Evolutionary conservation across 106 monocot species (phyloP).

Genomic region (Apostasia shenzhenica): DNA sequence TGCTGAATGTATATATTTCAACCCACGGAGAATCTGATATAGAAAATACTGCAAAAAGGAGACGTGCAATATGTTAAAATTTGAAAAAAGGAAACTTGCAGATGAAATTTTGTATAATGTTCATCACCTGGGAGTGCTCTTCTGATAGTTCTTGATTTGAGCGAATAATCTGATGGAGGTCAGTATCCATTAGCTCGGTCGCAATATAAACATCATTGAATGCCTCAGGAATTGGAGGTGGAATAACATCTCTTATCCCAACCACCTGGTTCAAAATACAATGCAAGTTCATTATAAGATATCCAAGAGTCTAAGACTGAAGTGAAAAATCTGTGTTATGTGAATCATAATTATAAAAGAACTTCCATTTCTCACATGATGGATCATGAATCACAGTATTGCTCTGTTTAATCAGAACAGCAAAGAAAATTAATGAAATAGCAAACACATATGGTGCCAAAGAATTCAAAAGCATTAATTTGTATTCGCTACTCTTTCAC

Average conservation of each 20-base stretch:
- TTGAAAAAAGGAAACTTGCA: neutral
- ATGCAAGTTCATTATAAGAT: too few species aligned
- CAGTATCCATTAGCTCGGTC: conserved; percentile 31
- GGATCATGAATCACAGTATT: too few species aligned
- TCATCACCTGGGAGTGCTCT: conserved; percentile 27
- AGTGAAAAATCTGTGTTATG: too few species aligned
- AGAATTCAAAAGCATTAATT: too few species aligned
- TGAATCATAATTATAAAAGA: too few species aligned
- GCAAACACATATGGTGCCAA: too few species aligned
- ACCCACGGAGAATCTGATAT: conserved; percentile 90
- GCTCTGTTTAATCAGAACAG: too few species aligned
- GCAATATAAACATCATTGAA: conserved; percentile 38
- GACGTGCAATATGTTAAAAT: neutral
- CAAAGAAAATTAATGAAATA: too few species aligned
- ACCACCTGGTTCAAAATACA: conserved; percentile 18
- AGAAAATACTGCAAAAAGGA: conserved; percentile 71
- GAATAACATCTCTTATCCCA: conserved; percentile 28
- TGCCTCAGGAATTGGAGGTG: conserved; percentile 13
- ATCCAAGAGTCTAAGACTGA: too few species aligned
- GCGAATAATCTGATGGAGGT: conserved; percentile 33
- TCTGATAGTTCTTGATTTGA: conserved; percentile 35
- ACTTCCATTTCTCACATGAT: too few species aligned
- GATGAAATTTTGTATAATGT: neutral
- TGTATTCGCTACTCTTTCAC: too few species aligned
- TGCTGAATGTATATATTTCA: conserved; percentile 96